These are phyloP conservation scores for Perkinsus marinus DNA, from an alignment of 169 alveolate genomes.

Conservation along the genomic window DNA sequence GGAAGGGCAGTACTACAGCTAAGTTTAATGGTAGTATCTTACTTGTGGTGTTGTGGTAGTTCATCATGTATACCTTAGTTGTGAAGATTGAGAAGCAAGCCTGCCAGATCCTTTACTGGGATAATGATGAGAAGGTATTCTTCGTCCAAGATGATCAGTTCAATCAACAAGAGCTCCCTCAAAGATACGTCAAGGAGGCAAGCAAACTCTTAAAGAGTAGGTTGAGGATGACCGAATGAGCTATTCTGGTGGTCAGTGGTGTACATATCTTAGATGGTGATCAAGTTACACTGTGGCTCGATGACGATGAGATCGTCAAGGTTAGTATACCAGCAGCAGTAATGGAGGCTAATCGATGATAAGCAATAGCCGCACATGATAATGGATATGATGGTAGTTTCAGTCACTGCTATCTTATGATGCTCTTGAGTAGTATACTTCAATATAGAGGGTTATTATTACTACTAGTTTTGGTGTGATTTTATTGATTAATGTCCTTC, in stretches of 20 bases:
- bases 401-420: not conserved
- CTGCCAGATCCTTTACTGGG: not conserved
- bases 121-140: not conserved
- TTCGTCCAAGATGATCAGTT: not conserved
- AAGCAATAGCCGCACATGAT: not conserved
- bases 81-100: not conserved
- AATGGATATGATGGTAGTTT: not conserved
- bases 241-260: not conserved
- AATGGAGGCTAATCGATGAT: not conserved
- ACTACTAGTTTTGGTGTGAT: not conserved
- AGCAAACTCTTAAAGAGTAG: not conserved
- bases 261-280: not conserved
- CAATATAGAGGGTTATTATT: not conserved
- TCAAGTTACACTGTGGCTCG: not conserved
- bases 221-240: not conserved
- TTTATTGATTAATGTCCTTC: no score
- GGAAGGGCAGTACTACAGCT: not conserved
- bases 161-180: not conserved
- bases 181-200: not conserved
- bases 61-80: not conserved
- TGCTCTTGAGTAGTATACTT: not conserved
- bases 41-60: not conserved
- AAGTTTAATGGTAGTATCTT: not conserved
- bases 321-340: not conserved
- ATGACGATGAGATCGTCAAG: not conserved